Percentiles rank a stretch among this genome's conserved stretches.
Conservation (phyloP, 148 eudicot genomes). For the Polygonum aviculare region DNA sequence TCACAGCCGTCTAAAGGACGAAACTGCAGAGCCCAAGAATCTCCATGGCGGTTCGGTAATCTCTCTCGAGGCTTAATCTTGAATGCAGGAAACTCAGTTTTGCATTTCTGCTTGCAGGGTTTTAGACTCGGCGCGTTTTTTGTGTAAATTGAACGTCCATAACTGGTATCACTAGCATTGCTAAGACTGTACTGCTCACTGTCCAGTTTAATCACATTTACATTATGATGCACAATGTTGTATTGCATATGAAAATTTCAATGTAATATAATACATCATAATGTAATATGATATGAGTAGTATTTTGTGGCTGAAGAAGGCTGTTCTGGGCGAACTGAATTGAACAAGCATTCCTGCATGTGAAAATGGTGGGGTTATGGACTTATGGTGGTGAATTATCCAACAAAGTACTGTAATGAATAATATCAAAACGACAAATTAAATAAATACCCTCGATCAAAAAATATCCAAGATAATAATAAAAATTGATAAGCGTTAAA, state of each 20-base stretch:
- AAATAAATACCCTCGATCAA: background rate
- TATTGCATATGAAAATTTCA: too few species aligned
- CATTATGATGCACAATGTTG: too few species aligned
- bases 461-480: background rate
- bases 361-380: too few species aligned
- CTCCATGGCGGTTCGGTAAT: background rate
- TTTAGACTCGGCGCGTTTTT: background rate
- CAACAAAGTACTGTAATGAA: too few species aligned
- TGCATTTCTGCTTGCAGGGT: background rate
- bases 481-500: background rate
- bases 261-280: too few species aligned
- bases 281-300: too few species aligned
- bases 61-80: background rate
- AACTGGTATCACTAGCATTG: background rate
- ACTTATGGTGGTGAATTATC: too few species aligned
- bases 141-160: background rate
- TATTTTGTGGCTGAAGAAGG: too few species aligned
- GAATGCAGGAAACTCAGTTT: background rate
- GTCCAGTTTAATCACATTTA: background rate
- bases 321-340: too few species aligned
- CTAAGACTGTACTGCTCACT: background rate
- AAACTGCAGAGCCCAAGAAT: constrained; percentile 6
- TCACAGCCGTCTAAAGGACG: constrained; percentile 6
- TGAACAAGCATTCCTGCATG: too few species aligned
- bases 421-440: background rate